These are phyloP conservation scores for Tetraselmis striata DNA, from an alignment of 139 green algal genomes.

Conservation along the genomic window DNA sequence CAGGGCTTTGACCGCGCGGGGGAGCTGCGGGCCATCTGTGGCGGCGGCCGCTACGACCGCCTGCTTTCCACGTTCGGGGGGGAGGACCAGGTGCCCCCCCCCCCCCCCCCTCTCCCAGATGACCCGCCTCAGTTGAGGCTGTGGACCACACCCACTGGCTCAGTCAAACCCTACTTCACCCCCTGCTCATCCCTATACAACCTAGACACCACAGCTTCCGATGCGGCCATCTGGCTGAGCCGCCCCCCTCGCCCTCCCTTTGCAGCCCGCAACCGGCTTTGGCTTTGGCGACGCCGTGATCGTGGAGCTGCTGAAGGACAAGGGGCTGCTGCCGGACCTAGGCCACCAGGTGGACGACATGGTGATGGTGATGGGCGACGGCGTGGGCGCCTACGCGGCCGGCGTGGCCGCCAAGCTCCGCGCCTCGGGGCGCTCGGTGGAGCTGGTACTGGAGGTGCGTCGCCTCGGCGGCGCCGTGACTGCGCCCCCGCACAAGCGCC, in stretches of 20 bases:
- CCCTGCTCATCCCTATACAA: too few relatives aligned
- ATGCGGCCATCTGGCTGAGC: too few relatives aligned
- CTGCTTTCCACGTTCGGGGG: slow-evolving; percentile 86
- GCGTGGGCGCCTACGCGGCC: slow-evolving; percentile 45
- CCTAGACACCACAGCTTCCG: too few relatives aligned
- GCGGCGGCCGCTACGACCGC: slow-evolving; percentile 89
- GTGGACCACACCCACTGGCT: too few relatives aligned
- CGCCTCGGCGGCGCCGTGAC: too few relatives aligned
- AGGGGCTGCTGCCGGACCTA: slow-evolving; percentile 54
- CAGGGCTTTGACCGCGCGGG: slow-evolving; percentile 82
- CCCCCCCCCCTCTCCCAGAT: too few relatives aligned
- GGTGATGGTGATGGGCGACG: slow-evolving; percentile 68
- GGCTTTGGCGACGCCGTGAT: slow-evolving; percentile 97
- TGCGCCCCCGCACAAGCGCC: too few relatives aligned
- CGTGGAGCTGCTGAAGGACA: slow-evolving; percentile 92
- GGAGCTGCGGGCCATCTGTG: slow-evolving; percentile 90
- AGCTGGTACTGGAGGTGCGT: slow-evolving; percentile 80
- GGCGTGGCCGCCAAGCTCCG: slow-evolving; percentile 63
- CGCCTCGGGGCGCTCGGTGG: slow-evolving; percentile 61
- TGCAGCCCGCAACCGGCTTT: slow-evolving; percentile 74
- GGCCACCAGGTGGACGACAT: slow-evolving; percentile 70
- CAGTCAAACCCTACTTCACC: too few relatives aligned
- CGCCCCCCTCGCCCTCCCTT: too few relatives aligned
- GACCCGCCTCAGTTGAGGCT: too few relatives aligned
- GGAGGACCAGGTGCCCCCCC: slow-evolving; percentile 43